A percentile compares a stretch with the other conserved stretches of the same genome.
Conservation (phyloP, 225 moss, liverwort and hornwort species). For the Ulota crispa region DNA sequence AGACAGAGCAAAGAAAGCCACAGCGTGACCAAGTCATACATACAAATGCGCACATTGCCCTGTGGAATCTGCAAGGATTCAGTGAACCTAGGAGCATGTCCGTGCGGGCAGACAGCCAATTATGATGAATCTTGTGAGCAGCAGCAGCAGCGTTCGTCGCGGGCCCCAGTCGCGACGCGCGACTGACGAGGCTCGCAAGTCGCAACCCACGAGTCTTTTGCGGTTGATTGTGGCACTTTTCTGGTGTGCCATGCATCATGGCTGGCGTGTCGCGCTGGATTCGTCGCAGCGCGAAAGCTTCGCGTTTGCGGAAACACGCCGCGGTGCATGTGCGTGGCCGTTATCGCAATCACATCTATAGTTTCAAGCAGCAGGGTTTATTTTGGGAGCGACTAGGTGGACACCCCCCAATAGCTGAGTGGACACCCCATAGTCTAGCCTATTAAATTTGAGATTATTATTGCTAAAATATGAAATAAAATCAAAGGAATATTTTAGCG, state of each 20-base stretch:
- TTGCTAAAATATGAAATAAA: too few relatives aligned
- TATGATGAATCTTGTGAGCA: conserved; percentile 21
- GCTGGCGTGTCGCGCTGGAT: background rate
- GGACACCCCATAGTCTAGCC: too few relatives aligned
- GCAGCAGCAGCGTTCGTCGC: background rate
- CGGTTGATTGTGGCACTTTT: background rate
- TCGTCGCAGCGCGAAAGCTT: background rate
- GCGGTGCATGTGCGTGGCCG: too few relatives aligned
- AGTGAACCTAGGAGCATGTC: conserved; percentile 30
- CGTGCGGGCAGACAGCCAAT: background rate
- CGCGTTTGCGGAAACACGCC: too few relatives aligned
- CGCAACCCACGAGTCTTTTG: background rate
- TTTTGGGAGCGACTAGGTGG: too few relatives aligned
- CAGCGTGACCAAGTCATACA: background rate
- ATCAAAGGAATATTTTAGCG: too few relatives aligned
- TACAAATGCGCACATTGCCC: background rate
- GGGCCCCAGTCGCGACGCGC: background rate
- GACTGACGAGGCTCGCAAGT: background rate
- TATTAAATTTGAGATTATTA: too few relatives aligned
- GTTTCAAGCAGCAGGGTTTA: too few relatives aligned
- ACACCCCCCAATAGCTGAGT: too few relatives aligned
- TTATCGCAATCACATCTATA: too few relatives aligned
- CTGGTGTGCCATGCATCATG: background rate
- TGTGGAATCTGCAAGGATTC: conserved; percentile 22
- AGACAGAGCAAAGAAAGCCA: background rate